These are phyloP conservation scores for Endothia cerciana DNA, from an alignment of 2,329 filamentous ascomycete genomes.

Conservation along the genomic window DNA sequence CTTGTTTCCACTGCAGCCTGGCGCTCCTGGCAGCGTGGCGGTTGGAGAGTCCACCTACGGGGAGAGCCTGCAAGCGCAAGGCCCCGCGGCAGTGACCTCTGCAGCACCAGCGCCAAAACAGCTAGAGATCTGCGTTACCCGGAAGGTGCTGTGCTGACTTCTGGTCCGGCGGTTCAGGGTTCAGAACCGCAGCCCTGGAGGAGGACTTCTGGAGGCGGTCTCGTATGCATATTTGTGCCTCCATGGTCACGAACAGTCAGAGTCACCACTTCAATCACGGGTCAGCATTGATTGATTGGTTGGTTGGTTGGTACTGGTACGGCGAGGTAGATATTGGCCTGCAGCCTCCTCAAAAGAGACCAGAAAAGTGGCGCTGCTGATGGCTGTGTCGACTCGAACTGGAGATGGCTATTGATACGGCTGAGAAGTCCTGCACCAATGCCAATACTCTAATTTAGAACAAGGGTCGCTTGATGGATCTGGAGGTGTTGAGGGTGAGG, in stretches of 20 bases:
- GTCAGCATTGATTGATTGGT: too few relatives aligned
- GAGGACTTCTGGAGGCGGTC: neutral
- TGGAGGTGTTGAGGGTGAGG: neutral
- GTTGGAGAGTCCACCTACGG: conserved; percentile 3
- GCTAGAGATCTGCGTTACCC: neutral
- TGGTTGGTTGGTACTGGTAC: too few relatives aligned
- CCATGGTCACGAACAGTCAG: neutral
- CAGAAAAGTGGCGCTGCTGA: neutral
- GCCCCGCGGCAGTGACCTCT: neutral
- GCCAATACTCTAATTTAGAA: neutral
- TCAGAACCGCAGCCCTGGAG: neutral
- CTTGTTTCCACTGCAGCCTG: neutral
- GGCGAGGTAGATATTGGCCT: neutral
- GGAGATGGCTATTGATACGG: neutral
- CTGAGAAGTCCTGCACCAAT: neutral
- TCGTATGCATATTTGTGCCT: neutral
- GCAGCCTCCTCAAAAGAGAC: neutral
- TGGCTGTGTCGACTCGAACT: neutral
- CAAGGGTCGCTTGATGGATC: neutral
- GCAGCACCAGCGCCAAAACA: conserved; percentile 2
- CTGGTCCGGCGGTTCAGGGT: neutral
- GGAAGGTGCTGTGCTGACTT: neutral
- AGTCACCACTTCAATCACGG: neutral
- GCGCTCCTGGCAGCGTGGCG: neutral
- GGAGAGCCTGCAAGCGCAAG: neutral